Conservation (phyloP, 352 stramenopile genomes). For the Pythium phragmiticola region DNA sequence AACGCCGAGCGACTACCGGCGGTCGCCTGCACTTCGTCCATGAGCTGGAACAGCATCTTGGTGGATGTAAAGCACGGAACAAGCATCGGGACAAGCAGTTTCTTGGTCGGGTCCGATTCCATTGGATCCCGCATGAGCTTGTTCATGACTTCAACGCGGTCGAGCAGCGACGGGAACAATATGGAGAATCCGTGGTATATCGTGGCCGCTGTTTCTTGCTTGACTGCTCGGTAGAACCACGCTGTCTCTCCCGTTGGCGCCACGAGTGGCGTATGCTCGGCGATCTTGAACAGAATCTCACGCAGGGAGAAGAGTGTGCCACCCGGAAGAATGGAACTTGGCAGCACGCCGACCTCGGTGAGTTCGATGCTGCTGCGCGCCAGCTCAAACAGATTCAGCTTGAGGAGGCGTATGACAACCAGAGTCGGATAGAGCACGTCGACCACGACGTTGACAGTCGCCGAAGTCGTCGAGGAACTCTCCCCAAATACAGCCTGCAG, state of each 20-base stretch:
- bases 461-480: background rate
- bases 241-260: conserved; percentile 36
- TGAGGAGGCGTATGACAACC: conserved; percentile 70
- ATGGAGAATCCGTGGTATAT: conserved; percentile 83
- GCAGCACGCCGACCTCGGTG: conserved; percentile 52
- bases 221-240: conserved; percentile 79
- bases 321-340: conserved; percentile 33
- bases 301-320: conserved; percentile 56
- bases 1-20: conserved; percentile 15
- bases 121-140: conserved; percentile 52
- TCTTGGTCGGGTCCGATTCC: conserved; percentile 37
- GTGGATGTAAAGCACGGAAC: conserved; percentile 78
- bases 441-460: conserved; percentile 27
- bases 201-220: conserved; percentile 71
- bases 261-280: conserved; percentile 41
- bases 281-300: conserved; percentile 69
- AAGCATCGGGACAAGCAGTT: conserved; percentile 78
- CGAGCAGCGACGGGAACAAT: conserved; percentile 76
- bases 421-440: conserved; percentile 72
- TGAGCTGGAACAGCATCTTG: conserved; percentile 85
- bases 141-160: conserved; percentile 82
- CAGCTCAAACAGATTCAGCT: conserved; percentile 89
- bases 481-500: conserved; percentile 30
- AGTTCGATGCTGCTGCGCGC: conserved; percentile 64
- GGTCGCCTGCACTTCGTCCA: conserved; percentile 43